These are phyloP conservation scores for Luzula sylvatica DNA, from an alignment of 176 grass and related monocot genomes.

Conservation along the genomic window DNA sequence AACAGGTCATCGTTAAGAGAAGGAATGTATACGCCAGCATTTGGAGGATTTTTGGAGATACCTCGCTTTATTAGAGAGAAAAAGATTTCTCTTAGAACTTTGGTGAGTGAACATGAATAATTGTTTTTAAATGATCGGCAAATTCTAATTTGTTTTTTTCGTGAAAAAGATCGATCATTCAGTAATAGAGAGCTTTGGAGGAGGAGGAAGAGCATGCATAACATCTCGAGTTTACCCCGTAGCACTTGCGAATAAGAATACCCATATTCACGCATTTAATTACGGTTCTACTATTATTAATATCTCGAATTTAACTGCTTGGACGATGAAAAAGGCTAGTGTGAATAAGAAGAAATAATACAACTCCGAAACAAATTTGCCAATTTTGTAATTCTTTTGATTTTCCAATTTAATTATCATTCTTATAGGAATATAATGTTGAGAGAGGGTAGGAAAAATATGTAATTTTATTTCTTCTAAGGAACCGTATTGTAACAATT, in stretches of 20 bases:
- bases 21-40: constrained; percentile 52
- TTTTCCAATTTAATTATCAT: constrained; percentile 1
- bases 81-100: constrained; percentile 64
- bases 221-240: constrained; percentile 57
- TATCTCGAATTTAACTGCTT: constrained; percentile 44
- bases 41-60: constrained; percentile 67
- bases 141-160: too few relatives aligned
- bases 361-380: not conserved
- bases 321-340: constrained; percentile 52
- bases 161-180: constrained; percentile 60
- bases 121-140: constrained; percentile 3
- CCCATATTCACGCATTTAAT: constrained; percentile 63
- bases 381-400: not conserved
- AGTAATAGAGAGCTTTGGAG: constrained; percentile 73
- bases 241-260: not conserved
- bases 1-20: constrained; percentile 57
- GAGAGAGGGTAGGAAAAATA: not conserved
- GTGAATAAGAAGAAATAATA: constrained; percentile 30
- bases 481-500: too few relatives aligned
- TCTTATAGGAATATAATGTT: not conserved
- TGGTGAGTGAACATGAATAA: constrained; percentile 30
- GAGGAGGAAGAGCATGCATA: constrained; percentile 54
- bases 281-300: constrained; percentile 32
- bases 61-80: constrained; percentile 37
- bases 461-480: not conserved